phyloP scores from a whole-genome alignment of 2,329 filamentous ascomycete species.

The Orbilia javanica region DNA sequence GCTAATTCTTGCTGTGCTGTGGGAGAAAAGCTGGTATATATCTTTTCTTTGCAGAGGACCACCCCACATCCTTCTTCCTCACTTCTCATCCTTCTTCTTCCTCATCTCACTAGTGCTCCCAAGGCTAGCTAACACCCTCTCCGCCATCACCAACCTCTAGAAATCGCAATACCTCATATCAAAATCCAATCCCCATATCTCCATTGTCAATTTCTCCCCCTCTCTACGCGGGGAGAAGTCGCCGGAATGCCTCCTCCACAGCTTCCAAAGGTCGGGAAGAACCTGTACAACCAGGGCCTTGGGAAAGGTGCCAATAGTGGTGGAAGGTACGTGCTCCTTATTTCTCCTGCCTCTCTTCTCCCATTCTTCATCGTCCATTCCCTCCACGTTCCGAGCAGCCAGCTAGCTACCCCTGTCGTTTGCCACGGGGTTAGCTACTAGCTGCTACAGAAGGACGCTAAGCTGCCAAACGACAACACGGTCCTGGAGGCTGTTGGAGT shows the following conservation, averaged over 20 bases:
- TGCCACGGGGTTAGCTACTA: not conserved
- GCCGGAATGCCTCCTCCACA: constrained; percentile 46
- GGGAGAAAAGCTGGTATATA: not conserved
- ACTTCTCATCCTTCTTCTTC: not conserved
- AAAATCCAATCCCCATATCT: not conserved
- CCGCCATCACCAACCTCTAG: not conserved
- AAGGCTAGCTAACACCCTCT: not conserved
- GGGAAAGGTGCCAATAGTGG: constrained; percentile 34
- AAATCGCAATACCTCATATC: not conserved
- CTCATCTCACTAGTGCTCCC: not conserved
- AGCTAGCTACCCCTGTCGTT: not conserved
- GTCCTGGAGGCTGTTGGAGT: constrained; percentile 9
- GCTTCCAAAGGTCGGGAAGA: constrained; percentile 44
- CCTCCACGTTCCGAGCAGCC: not conserved
- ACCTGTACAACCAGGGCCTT: constrained; percentile 48
- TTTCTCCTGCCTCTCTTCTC: not conserved
- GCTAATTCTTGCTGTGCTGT: not conserved
- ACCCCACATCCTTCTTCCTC: not conserved
- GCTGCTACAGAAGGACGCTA: not conserved
- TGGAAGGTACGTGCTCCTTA: constrained; percentile 30
- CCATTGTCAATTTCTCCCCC: not conserved
- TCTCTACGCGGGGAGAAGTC: not conserved
- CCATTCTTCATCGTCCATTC: not conserved
- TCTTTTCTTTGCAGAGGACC: not conserved
- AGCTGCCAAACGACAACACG: constrained; percentile 10